phyloP scores from a whole-genome alignment of 73 alveolate genomes.

The Paramecium primaurelia region DNA sequence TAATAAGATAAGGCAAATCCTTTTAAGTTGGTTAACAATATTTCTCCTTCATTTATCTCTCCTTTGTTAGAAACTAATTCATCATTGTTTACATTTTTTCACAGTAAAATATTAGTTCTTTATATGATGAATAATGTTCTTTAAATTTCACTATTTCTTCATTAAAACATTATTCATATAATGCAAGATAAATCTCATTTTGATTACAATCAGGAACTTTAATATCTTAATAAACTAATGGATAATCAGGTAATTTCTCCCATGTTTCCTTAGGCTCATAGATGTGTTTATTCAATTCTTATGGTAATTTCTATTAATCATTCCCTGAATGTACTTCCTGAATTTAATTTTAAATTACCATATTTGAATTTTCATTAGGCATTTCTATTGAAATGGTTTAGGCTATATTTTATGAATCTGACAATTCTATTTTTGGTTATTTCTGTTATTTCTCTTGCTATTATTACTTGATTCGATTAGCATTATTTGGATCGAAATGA shows the following conservation, averaged over 20 bases:
- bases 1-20: neutral
- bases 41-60: neutral
- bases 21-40: neutral
- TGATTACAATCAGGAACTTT: neutral
- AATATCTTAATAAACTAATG: neutral
- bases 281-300: neutral
- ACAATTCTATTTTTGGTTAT: neutral
- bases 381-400: neutral
- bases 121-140: neutral
- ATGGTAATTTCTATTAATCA: neutral
- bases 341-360: neutral
- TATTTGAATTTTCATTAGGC: neutral
- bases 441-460: neutral
- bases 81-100: neutral
- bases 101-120: neutral
- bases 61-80: neutral
- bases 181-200: neutral
- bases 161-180: constrained; percentile 4
- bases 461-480: neutral
- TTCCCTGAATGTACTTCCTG: neutral
- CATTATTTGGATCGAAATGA: neutral
- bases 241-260: neutral
- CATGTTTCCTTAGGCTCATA: neutral
- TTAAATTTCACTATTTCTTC: neutral
- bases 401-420: neutral